Conservation (phyloP, 2,329 filamentous ascomycete genomes). For the Hymenoscyphus scutula region DNA sequence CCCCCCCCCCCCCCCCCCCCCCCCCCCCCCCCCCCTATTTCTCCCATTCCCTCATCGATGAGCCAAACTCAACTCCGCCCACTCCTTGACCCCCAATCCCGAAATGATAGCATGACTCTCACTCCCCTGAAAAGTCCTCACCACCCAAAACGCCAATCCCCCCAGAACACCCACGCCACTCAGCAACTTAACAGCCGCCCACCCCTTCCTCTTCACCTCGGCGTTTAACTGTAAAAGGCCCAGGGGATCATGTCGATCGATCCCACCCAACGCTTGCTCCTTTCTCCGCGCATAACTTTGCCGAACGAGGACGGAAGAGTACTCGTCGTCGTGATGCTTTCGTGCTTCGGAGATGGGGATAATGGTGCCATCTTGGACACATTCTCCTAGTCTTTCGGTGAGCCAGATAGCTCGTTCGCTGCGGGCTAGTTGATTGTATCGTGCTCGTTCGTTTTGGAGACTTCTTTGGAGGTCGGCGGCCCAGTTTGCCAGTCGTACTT, state of each 20-base stretch:
- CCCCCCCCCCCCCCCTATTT: too few relatives aligned
- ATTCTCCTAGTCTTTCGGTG: constrained; percentile 63
- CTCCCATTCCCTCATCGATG: too few relatives aligned
- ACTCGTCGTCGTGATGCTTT: constrained; percentile 20
- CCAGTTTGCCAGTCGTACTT: constrained; percentile 78
- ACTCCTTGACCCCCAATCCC: constrained; percentile 26
- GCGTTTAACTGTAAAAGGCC: constrained; percentile 71
- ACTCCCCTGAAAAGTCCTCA: constrained; percentile 29
- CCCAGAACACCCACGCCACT: constrained; percentile 73
- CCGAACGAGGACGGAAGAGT: constrained; percentile 25
- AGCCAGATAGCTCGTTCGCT: constrained; percentile 68
- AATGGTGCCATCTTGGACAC: constrained; percentile 62
- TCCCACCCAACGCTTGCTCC: constrained; percentile 12
- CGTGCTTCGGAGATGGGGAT: constrained; percentile 46
- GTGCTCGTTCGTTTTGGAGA: constrained; percentile 67
- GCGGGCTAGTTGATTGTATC: constrained; percentile 61
- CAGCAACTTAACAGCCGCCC: constrained; percentile 68
- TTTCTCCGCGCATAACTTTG: constrained; percentile 21
- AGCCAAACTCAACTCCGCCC: constrained; percentile 23
- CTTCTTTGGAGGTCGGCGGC: constrained; percentile 76
- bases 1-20: too few relatives aligned
- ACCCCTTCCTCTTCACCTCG: constrained; percentile 61
- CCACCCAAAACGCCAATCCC: constrained; percentile 65
- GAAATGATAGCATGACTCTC: constrained; percentile 19
- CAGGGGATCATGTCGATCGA: constrained; percentile 65